These are phyloP conservation scores for Candida patagonica DNA, from an alignment of 805 yeast genomes.

Conservation along the genomic window DNA sequence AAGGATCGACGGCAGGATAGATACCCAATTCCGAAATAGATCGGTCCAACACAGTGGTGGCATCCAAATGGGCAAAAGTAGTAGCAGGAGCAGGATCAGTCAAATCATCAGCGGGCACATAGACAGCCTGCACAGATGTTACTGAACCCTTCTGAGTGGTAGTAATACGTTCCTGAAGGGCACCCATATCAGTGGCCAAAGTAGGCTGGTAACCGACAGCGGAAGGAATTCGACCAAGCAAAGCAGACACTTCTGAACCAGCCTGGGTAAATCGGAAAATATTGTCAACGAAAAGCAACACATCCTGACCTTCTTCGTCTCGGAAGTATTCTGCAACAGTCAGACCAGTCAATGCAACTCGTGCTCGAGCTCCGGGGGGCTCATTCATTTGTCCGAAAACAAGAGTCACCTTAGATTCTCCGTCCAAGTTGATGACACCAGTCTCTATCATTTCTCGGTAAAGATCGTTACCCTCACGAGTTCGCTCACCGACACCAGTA, in stretches of 20 bases:
- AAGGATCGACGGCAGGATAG: slow-evolving; percentile 99
- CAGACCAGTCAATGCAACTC: slow-evolving; percentile 99
- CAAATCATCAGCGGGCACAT: slow-evolving; percentile 99
- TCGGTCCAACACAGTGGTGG: slow-evolving; percentile 99
- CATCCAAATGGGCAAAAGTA: slow-evolving; percentile 99
- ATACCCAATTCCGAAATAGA: slow-evolving; percentile 99
- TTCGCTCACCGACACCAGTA: slow-evolving; percentile 99
- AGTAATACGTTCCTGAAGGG: slow-evolving; percentile 99
- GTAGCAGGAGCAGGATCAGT: slow-evolving; percentile 99
- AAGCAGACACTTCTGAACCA: slow-evolving; percentile 99
- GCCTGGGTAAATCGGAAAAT: slow-evolving; percentile 99
- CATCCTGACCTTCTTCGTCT: slow-evolving; percentile 99
- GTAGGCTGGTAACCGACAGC: slow-evolving; percentile 99
- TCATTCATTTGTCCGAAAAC: slow-evolving; percentile 99
- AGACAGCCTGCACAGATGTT: slow-evolving; percentile 99
- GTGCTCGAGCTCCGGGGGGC: slow-evolving; percentile 99
- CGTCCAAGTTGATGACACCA: slow-evolving; percentile 99
- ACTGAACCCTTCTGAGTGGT: slow-evolving; percentile 99
- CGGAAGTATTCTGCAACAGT: slow-evolving; percentile 99
- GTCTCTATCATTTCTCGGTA: slow-evolving; percentile 99
- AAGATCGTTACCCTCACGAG: slow-evolving; percentile 99
- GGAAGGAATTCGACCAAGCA: slow-evolving; percentile 99
- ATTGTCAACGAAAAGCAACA: slow-evolving; percentile 97
- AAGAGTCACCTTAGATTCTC: slow-evolving; percentile 98
- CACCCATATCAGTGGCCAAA: slow-evolving; percentile 99